phyloP scores from a whole-genome alignment of 495 filamentous ascomycete genomes.

The Penicillium tannophilum region DNA sequence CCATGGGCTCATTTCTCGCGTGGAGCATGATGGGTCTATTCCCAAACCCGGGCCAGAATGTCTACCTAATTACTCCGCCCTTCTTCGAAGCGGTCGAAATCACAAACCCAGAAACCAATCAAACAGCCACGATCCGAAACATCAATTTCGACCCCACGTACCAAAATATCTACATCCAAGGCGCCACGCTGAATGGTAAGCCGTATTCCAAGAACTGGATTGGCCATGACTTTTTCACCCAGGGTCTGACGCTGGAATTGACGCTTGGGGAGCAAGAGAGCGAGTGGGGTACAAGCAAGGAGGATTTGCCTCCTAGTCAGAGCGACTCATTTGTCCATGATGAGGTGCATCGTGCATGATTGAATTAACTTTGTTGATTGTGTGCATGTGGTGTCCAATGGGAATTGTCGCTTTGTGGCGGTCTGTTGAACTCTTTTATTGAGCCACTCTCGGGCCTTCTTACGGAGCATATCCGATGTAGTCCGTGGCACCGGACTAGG shows the following conservation, averaged over 20 bases:
- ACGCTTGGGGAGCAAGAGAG: constrained; percentile 66
- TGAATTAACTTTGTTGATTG: neutral
- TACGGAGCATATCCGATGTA: constrained; percentile 19
- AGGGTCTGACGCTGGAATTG: constrained; percentile 69
- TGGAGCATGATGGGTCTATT: constrained; percentile 65
- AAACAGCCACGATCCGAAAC: constrained; percentile 61
- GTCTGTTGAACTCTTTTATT: constrained; percentile 4
- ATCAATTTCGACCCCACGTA: constrained; percentile 61
- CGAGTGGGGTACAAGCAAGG: constrained; percentile 63
- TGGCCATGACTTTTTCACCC: constrained; percentile 71
- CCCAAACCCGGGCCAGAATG: constrained; percentile 61
- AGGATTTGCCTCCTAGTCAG: constrained; percentile 63
- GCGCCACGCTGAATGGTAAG: constrained; percentile 65
- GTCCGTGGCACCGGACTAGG: constrained; percentile 2
- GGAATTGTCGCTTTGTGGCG: neutral
- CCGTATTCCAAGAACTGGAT: constrained; percentile 72
- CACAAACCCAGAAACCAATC: constrained; percentile 59
- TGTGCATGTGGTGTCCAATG: constrained; percentile 10
- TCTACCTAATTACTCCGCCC: constrained; percentile 70
- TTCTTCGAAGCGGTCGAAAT: constrained; percentile 67
- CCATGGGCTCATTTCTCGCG: constrained; percentile 61
- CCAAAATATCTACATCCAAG: constrained; percentile 67
- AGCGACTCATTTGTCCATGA: constrained; percentile 19
- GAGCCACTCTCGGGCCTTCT: constrained; percentile 6
- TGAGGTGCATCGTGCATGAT: constrained; percentile 11